phyloP scores from a whole-genome alignment of 805 yeast genomes.

The Blastobotrys robertii region DNA sequence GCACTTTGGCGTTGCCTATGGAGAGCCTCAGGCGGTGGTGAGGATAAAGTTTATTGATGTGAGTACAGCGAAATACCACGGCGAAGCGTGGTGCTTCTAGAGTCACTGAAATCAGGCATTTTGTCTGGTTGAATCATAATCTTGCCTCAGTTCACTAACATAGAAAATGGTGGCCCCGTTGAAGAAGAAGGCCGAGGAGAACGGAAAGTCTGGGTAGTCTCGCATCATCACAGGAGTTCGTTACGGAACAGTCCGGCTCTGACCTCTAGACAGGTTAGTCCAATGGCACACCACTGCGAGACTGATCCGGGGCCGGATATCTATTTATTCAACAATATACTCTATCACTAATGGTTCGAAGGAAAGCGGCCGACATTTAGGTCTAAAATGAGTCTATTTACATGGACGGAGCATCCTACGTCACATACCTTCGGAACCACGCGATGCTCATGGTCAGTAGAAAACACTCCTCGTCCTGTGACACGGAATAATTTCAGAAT shows the following conservation, averaged over 20 bases:
- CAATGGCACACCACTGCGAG: background rate
- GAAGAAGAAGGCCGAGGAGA: slow-evolving; percentile 18
- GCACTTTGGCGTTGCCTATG: slow-evolving; percentile 44
- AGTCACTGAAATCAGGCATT: no score
- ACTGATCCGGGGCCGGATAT: no score
- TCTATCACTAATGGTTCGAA: no score
- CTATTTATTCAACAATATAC: no score
- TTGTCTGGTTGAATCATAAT: no score
- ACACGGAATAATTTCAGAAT: slow-evolving; percentile 21
- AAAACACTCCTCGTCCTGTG: slow-evolving; percentile 32
- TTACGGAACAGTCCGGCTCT: no score
- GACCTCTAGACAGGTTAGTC: no score
- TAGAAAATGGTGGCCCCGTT: slow-evolving; percentile 22
- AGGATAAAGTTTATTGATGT: slow-evolving; percentile 22
- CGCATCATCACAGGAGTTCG: no score
- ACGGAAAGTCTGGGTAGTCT: background rate
- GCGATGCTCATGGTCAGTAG: slow-evolving; percentile 20
- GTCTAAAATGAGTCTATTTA: no score
- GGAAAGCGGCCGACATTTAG: no score
- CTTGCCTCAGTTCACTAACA: background rate
- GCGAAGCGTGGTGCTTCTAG: background rate
- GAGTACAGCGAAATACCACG: slow-evolving; percentile 5
- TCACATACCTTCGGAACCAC: no score
- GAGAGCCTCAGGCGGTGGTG: slow-evolving; percentile 31
- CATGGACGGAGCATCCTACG: no score